A percentile compares a stretch with the other conserved stretches of the same genome.
phyloP scores from a whole-genome alignment of 805 yeast species.

The Sugiyamaella qingdaonensis region DNA sequence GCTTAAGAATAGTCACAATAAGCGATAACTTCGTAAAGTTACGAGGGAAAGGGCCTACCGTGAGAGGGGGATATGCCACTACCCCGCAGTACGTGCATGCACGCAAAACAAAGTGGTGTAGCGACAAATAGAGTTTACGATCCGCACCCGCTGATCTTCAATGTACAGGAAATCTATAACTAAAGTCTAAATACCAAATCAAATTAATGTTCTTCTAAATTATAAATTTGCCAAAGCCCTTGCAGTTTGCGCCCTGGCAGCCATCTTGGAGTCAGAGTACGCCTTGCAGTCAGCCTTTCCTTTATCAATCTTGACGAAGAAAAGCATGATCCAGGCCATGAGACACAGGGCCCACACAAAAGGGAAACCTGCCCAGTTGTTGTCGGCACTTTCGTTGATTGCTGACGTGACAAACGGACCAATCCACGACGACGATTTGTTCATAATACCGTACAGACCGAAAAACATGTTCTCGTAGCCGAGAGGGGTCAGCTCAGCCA shows the following conservation, averaged over 20 bases:
- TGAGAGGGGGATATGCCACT: too few species aligned
- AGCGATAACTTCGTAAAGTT: too few species aligned
- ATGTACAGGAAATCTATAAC: too few species aligned
- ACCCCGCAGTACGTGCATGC: too few species aligned
- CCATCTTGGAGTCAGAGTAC: constrained; percentile 9
- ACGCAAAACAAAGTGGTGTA: too few species aligned
- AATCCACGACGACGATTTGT: constrained; percentile 16
- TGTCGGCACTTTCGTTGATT: constrained; percentile 13
- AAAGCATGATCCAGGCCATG: constrained; percentile 15
- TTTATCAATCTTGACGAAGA: constrained; percentile 14
- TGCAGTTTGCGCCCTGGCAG: constrained; percentile 1
- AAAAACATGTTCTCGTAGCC: constrained; percentile 18
- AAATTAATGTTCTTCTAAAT: too few species aligned
- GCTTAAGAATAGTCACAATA: too few species aligned
- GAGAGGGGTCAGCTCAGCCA: constrained; percentile 16
- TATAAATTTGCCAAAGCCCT: not conserved
- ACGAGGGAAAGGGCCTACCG: too few species aligned
- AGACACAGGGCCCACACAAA: constrained; percentile 16
- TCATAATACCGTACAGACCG: constrained; percentile 17
- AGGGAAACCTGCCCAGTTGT: constrained; percentile 17
- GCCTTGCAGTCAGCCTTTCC: constrained; percentile 10
- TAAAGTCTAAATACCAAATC: too few species aligned
- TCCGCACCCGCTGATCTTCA: too few species aligned
- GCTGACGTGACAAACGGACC: constrained; percentile 20
- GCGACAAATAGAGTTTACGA: too few species aligned